phyloP scores from a whole-genome alignment of 2,329 filamentous ascomycete species.

The Diaporthe humulicola region DNA sequence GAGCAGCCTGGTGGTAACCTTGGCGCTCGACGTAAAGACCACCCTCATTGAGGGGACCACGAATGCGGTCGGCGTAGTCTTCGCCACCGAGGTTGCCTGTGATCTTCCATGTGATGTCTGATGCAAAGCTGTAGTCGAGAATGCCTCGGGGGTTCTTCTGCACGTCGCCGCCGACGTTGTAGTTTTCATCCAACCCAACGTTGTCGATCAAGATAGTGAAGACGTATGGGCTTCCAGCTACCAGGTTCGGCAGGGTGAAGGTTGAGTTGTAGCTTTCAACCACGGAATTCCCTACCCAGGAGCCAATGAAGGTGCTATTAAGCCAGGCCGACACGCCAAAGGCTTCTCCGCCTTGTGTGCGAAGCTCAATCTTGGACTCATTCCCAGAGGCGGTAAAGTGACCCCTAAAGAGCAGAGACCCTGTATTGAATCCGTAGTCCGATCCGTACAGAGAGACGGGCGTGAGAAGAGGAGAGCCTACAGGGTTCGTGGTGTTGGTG shows the following conservation, averaged over 20 bases:
- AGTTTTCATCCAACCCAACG: conserved; percentile 76
- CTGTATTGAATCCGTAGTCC: conserved; percentile 79
- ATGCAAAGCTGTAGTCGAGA: conserved; percentile 66
- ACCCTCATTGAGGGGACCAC: conserved; percentile 73
- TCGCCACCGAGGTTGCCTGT: conserved; percentile 74
- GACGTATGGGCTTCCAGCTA: conserved; percentile 65
- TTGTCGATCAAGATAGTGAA: conserved; percentile 78
- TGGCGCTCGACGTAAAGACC: conserved; percentile 68
- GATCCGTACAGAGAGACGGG: conserved; percentile 74
- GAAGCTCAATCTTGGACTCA: conserved; percentile 67
- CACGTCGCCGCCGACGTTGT: conserved; percentile 64
- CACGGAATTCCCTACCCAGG: conserved; percentile 67
- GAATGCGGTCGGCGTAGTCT: conserved; percentile 65
- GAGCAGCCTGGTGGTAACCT: conserved; percentile 67
- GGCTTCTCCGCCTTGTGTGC: conserved; percentile 73
- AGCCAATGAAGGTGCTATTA: conserved; percentile 71
- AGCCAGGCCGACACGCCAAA: conserved; percentile 76
- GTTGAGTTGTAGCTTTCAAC: conserved; percentile 63
- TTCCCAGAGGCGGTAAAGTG: conserved; percentile 70
- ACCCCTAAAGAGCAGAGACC: conserved; percentile 75
- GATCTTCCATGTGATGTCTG: conserved; percentile 69
- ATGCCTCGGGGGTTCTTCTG: conserved; percentile 73
- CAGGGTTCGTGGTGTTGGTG: conserved; percentile 71
- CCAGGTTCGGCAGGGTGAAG: conserved; percentile 66
- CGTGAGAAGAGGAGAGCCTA: conserved; percentile 66